These are phyloP conservation scores for Boletus sp. DNA, from an alignment of 768 basidiomycete genomes.

Conservation along the genomic window DNA sequence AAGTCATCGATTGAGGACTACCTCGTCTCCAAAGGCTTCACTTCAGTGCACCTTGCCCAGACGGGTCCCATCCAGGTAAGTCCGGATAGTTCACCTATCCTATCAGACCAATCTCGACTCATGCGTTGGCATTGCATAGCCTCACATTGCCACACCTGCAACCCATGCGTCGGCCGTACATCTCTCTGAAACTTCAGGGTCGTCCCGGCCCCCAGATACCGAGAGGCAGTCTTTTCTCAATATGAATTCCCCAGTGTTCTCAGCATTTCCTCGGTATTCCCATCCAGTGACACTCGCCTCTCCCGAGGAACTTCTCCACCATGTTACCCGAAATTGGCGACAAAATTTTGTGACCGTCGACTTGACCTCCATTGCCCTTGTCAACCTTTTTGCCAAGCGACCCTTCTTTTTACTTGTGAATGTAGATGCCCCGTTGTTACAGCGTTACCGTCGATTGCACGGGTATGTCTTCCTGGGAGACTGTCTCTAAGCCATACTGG, in stretches of 20 bases:
- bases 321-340: constrained; percentile 81
- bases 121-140: constrained; percentile 4
- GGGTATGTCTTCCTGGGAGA: constrained; percentile 35
- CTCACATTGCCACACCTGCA: not conserved
- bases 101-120: not conserved
- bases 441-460: constrained; percentile 60
- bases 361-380: constrained; percentile 48
- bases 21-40: constrained; percentile 58
- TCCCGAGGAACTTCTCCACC: constrained; percentile 55
- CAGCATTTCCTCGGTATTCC: constrained; percentile 21
- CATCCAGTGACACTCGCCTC: constrained; percentile 38
- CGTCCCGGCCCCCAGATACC: not conserved
- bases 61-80: constrained; percentile 19
- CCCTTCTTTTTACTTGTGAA: constrained; percentile 87
- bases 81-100: constrained; percentile 1
- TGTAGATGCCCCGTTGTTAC: constrained; percentile 77
- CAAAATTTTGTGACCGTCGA: constrained; percentile 79
- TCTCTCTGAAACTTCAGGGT: not conserved
- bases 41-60: constrained; percentile 39
- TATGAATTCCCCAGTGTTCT: constrained; percentile 17
- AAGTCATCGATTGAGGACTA: constrained; percentile 59
- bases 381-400: constrained; percentile 73
- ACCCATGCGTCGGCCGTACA: not conserved
- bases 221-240: constrained; percentile 20
- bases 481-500: constrained; percentile 2